These are phyloP conservation scores for Russula brevipes DNA, from an alignment of 768 basidiomycete genomes.

Conservation along the genomic window DNA sequence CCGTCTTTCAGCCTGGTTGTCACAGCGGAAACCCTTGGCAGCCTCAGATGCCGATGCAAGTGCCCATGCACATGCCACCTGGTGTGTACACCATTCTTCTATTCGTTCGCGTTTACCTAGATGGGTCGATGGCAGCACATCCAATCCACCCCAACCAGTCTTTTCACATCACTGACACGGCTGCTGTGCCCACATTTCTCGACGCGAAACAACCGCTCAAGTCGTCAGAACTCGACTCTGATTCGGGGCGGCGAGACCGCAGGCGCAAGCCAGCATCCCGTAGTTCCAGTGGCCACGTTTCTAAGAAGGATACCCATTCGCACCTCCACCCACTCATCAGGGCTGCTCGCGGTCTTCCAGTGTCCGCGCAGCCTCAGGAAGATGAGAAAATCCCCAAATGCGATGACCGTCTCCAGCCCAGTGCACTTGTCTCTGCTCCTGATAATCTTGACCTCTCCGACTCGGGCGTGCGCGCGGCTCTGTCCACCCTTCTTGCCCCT, in stretches of 20 bases:
- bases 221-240: constrained; percentile 36
- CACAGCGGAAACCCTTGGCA: constrained; percentile 20
- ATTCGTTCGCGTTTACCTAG: not conserved
- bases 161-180: constrained; percentile 1
- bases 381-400: constrained; percentile 2
- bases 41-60: constrained; percentile 15
- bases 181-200: not conserved
- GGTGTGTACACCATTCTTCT: constrained; percentile 8
- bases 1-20: constrained; percentile 8
- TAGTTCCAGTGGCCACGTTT: constrained; percentile 34
- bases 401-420: not conserved
- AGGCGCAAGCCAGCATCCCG: constrained; percentile 29
- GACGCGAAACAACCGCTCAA: constrained; percentile 17
- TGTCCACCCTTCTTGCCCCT: constrained; percentile 16
- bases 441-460: constrained; percentile 16
- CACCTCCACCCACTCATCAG: constrained; percentile 19
- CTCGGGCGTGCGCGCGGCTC: constrained; percentile 18
- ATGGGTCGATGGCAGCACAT: not conserved
- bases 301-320: constrained; percentile 25
- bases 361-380: constrained; percentile 10
- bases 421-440: not conserved
- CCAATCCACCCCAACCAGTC: constrained; percentile 11
- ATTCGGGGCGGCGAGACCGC: constrained; percentile 33
- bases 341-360: constrained; percentile 10
- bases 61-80: constrained; percentile 20